phyloP scores from a whole-genome alignment of 2,329 filamentous ascomycete genomes.

The Thielaviopsis ethacetica region DNA sequence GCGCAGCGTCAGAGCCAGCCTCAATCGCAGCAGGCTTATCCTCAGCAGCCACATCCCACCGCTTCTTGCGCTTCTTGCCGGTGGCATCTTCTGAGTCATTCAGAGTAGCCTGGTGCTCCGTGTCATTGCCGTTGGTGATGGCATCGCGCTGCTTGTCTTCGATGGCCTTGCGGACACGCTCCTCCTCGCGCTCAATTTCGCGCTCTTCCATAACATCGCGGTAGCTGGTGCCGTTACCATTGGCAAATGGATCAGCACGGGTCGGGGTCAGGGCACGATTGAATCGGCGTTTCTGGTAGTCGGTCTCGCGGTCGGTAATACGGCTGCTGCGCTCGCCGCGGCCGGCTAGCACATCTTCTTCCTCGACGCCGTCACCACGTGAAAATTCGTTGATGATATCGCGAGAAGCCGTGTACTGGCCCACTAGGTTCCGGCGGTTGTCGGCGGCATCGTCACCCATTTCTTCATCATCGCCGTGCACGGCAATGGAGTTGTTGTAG shows the following conservation, averaged over 20 bases:
- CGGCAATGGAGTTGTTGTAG: conserved; percentile 79
- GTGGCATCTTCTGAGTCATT: conserved; percentile 56
- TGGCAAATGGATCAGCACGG: conserved; percentile 68
- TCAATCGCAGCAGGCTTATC: conserved; percentile 30
- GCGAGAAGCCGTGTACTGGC: conserved; percentile 87
- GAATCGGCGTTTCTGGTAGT: conserved; percentile 93
- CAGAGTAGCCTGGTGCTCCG: conserved; percentile 51
- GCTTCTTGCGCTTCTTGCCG: conserved; percentile 75
- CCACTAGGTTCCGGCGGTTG: conserved; percentile 62
- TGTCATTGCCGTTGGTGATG: conserved; percentile 38
- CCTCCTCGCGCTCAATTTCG: conserved; percentile 86
- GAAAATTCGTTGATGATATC: conserved; percentile 92
- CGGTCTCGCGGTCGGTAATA: conserved; percentile 84
- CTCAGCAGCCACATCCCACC: conserved; percentile 60
- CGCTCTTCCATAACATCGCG: conserved; percentile 79
- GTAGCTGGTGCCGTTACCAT: conserved; percentile 64
- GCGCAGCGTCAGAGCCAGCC: conserved; percentile 24
- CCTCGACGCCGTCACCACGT: conserved; percentile 67
- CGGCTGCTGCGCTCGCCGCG: conserved; percentile 75
- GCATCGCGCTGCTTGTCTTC: conserved; percentile 50
- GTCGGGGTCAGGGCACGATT: conserved; percentile 76
- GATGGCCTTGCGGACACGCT: conserved; percentile 65
- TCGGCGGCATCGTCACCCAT: conserved; percentile 62
- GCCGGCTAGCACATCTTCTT: conserved; percentile 75
- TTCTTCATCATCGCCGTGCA: conserved; percentile 62